A percentile compares a stretch with the other conserved stretches of the same genome.
Evolutionary conservation across 176 grass and related monocot species (phyloP).

Genomic region (Saccharum spontaneum): DNA sequence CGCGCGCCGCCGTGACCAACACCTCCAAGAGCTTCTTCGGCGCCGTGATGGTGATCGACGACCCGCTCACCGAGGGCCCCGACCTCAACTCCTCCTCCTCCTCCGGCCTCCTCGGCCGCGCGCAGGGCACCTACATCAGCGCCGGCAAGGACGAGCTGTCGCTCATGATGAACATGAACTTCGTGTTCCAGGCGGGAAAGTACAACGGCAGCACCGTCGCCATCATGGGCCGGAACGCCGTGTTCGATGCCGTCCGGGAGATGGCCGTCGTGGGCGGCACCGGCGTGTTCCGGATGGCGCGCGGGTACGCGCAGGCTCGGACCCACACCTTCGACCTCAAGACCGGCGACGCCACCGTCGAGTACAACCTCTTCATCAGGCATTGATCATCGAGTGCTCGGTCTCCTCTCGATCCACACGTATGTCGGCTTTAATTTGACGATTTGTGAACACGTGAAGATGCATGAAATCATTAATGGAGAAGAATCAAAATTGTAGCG

Average conservation of each 20-base stretch:
- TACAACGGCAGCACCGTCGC: background rate
- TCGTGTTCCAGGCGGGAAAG: background rate
- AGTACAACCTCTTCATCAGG: conserved; percentile 1
- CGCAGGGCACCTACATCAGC: background rate
- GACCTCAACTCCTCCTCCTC: background rate
- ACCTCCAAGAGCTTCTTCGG: conserved; percentile 47
- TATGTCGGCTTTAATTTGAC: too few relatives aligned
- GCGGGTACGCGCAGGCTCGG: background rate
- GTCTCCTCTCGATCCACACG: too few relatives aligned
- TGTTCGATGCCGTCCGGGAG: background rate
- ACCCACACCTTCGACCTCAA: background rate
- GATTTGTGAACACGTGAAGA: too few relatives aligned
- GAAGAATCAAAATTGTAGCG: too few relatives aligned
- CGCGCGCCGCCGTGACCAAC: background rate
- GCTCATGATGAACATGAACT: background rate
- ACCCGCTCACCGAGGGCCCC: conserved; percentile 48
- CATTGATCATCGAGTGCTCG: background rate
- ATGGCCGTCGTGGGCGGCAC: background rate
- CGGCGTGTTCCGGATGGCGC: background rate
- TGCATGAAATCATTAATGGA: too few relatives aligned
- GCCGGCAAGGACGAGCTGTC: background rate
- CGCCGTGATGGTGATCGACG: conserved; percentile 50
- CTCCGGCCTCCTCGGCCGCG: background rate
- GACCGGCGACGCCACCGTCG: background rate
- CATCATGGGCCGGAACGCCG: background rate